A percentile compares a stretch with the other conserved stretches of the same genome.
phyloP scores from a whole-genome alignment of 169 alveolate genomes.

The Besnoitia besnoiti region DNA sequence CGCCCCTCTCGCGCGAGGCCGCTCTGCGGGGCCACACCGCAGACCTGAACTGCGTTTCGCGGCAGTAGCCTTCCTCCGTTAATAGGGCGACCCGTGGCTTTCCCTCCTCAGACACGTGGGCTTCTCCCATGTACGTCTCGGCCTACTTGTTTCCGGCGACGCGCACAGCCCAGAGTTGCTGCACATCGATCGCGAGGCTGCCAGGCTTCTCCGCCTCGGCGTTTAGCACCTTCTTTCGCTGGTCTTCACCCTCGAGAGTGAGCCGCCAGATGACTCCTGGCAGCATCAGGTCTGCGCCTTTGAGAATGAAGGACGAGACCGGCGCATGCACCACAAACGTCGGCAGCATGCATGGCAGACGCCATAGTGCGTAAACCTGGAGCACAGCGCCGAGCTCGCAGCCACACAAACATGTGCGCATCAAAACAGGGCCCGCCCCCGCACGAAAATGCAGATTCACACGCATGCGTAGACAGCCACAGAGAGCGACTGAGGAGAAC shows the following conservation, averaged over 20 bases:
- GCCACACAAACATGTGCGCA: background rate
- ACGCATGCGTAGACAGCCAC: background rate
- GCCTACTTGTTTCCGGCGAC: conserved; percentile 47
- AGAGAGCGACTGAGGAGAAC: background rate
- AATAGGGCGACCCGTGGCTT: too few relatives aligned
- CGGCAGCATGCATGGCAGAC: conserved; percentile 51
- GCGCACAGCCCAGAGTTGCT: conserved; percentile 45
- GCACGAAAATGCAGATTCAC: background rate
- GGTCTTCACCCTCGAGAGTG: conserved; percentile 20
- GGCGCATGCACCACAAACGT: conserved; percentile 45
- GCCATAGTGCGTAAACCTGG: conserved; percentile 67
- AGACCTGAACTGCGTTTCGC: too few relatives aligned
- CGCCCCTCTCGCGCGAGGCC: too few relatives aligned
- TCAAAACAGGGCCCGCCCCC: too few relatives aligned
- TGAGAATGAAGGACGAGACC: conserved; percentile 52
- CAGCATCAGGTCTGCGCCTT: conserved; percentile 68
- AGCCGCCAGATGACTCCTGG: conserved; percentile 60
- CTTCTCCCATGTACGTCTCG: too few relatives aligned
- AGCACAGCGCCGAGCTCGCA: background rate
- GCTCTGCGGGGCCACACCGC: too few relatives aligned
- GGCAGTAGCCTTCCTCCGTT: too few relatives aligned
- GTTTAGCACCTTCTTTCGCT: background rate
- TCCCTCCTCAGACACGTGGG: too few relatives aligned
- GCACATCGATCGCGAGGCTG: background rate
- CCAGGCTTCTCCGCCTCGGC: background rate